Conservation (phyloP, 139 green algal genomes). For the Tetradesmus lagerheimii region DNA sequence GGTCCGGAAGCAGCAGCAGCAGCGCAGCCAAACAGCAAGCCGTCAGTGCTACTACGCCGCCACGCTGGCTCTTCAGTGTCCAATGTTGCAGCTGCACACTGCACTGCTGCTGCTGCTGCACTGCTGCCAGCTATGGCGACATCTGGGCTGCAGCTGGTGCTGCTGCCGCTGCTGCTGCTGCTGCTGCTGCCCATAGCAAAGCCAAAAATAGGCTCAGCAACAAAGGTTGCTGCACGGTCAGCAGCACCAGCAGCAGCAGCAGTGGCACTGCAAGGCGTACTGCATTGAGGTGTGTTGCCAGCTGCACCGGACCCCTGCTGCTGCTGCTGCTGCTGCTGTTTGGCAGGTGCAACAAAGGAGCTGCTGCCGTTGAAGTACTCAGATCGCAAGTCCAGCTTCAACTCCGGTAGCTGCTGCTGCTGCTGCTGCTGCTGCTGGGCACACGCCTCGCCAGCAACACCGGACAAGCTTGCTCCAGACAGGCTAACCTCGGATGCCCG, state of each 20-base stretch:
- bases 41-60: not conserved
- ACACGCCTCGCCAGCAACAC: not conserved
- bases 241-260: conserved; percentile 32
- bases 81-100: not conserved
- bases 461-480: not conserved
- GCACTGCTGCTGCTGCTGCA: conserved; percentile 9
- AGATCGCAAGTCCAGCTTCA: conserved; percentile 35
- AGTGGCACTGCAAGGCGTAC: not conserved
- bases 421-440: conserved; percentile 28
- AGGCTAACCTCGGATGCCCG: not conserved
- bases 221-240: not conserved
- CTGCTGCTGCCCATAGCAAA: not conserved
- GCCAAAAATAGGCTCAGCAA: not conserved
- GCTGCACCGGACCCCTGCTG: not conserved
- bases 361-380: conserved; percentile 32
- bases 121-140: not conserved
- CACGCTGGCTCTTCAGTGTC: not conserved
- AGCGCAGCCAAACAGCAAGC: not conserved
- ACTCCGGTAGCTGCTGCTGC: conserved; percentile 12
- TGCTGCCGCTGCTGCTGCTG: not conserved
- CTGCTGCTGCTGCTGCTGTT: not conserved
- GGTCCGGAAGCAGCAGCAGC: not conserved
- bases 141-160: not conserved
- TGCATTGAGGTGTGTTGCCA: not conserved
- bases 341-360: conserved; percentile 29